These are phyloP conservation scores for Ophiosphaerella narmari DNA, from an alignment of 2,329 filamentous ascomycete species.

Conservation along the genomic window DNA sequence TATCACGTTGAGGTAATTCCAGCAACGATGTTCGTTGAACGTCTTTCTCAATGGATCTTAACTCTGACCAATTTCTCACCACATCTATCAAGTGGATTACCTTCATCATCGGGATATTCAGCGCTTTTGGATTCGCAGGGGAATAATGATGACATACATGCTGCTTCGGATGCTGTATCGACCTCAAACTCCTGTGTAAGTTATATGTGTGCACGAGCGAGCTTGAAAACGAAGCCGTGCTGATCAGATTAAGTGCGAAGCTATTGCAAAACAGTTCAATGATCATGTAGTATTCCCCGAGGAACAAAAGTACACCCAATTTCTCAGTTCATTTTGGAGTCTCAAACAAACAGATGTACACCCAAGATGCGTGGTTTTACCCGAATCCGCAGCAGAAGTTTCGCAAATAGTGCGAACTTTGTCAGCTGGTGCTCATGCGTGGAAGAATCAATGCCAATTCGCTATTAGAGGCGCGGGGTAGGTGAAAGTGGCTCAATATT, in stretches of 20 bases:
- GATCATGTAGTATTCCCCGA: background rate
- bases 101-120: background rate
- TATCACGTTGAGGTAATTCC: too few species aligned
- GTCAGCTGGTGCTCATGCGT: background rate
- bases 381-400: background rate
- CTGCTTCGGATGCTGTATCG: background rate
- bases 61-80: background rate
- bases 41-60: background rate
- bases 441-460: background rate
- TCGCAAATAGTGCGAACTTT: background rate
- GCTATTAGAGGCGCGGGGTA: conserved; percentile 1
- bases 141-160: background rate
- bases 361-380: background rate
- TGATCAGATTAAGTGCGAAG: background rate
- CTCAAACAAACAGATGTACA: background rate
- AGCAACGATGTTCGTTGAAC: background rate
- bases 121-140: background rate
- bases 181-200: background rate
- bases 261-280: conserved; percentile 1
- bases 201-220: background rate
- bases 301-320: background rate
- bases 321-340: background rate
- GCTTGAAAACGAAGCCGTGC: background rate
- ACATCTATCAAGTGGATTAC: background rate
- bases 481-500: background rate